Conservation (phyloP, 352 stramenopile species). For the Globisporangium spinosum region DNA sequence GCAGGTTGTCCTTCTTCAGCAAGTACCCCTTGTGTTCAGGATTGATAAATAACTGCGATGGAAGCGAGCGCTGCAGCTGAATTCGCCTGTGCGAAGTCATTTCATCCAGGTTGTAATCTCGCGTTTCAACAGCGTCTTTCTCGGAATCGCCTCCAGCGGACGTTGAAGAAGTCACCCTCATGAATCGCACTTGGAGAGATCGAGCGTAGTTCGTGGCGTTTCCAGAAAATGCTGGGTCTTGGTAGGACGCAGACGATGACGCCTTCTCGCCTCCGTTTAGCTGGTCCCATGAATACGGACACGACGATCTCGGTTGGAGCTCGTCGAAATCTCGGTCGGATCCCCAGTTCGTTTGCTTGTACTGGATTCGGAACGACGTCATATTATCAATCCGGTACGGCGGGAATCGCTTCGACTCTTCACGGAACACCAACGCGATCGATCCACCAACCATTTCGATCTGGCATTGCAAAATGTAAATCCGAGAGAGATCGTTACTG, state of each 20-base stretch:
- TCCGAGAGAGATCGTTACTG: constrained; percentile 57
- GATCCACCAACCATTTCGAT: constrained; percentile 85
- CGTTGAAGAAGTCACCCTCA: constrained; percentile 81
- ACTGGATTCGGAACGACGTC: constrained; percentile 87
- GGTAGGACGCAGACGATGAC: constrained; percentile 48
- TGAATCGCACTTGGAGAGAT: constrained; percentile 84
- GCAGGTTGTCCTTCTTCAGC: constrained; percentile 85
- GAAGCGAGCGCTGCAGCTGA: constrained; percentile 77
- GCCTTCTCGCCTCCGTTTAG: constrained; percentile 63
- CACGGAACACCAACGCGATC: constrained; percentile 78
- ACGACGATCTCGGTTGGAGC: constrained; percentile 63
- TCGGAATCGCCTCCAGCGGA: constrained; percentile 44
- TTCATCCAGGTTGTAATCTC: constrained; percentile 86
- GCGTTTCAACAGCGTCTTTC: constrained; percentile 81
- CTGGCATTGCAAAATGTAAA: constrained; percentile 88
- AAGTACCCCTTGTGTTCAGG: constrained; percentile 79
- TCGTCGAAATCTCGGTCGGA: constrained; percentile 74
- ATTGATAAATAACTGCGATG: constrained; percentile 74
- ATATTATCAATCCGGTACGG: constrained; percentile 91
- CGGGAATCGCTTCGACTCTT: constrained; percentile 83
- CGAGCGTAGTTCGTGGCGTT: constrained; percentile 53
- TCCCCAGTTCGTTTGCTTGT: constrained; percentile 78
- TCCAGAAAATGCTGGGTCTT: constrained; percentile 65
- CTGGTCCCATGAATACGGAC: constrained; percentile 85
- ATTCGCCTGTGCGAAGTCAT: constrained; percentile 81